phyloP scores from a whole-genome alignment of 2,329 filamentous ascomycete species.

The Biscogniauxia sp. region DNA sequence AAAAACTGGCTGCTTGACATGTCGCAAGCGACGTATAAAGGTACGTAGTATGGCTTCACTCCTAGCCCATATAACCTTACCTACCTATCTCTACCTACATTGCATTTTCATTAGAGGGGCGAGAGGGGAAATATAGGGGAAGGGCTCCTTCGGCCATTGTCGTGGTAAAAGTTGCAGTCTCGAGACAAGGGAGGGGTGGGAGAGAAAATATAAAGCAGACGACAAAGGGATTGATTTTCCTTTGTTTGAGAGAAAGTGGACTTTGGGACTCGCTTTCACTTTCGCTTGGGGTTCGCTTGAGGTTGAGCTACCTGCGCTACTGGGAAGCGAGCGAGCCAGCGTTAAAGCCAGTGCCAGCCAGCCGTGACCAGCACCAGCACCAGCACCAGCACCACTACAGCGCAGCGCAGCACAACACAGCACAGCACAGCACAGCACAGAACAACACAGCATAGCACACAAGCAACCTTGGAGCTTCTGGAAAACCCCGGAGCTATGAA shows the following conservation, averaged over 20 bases:
- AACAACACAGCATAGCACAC: too few relatives aligned
- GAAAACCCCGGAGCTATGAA: not conserved
- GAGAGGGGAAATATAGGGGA: not conserved
- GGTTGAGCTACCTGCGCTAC: constrained; percentile 34
- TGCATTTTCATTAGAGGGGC: not conserved
- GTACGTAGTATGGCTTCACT: constrained; percentile 40
- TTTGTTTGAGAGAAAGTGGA: constrained; percentile 1
- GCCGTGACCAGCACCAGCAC: constrained; percentile 5
- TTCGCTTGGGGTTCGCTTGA: constrained; percentile 37
- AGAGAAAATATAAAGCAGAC: constrained; percentile 2
- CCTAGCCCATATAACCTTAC: constrained; percentile 6
- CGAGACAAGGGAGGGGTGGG: not conserved
- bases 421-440: too few relatives aligned
- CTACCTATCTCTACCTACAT: not conserved
- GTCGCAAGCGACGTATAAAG: constrained; percentile 62
- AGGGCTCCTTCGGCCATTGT: constrained; percentile 1
- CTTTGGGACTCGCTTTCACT: constrained; percentile 7
- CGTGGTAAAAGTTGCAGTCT: not conserved
- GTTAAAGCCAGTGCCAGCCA: constrained; percentile 12
- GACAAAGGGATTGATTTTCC: constrained; percentile 14
- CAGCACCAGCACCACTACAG: too few relatives aligned
- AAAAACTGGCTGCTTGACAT: constrained; percentile 62
- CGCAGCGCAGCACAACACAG: too few relatives aligned
- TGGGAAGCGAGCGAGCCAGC: constrained; percentile 33
- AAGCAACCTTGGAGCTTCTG: not conserved